Conservation (phyloP, 805 yeast genomes). For the Kluyveromyces dobzhanskii region DNA sequence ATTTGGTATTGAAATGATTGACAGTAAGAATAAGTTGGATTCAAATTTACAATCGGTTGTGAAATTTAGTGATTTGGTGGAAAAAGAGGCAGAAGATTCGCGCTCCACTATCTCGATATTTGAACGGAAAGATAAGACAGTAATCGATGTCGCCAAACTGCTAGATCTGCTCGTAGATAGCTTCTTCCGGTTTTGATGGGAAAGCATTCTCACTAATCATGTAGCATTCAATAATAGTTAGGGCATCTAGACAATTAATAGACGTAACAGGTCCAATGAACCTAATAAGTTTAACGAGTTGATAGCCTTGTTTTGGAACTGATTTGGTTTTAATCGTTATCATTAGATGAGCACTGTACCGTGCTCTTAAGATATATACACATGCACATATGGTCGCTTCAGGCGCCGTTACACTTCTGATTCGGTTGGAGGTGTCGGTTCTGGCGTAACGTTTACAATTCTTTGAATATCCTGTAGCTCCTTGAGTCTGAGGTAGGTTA, state of each 20-base stretch:
- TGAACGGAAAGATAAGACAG: conserved; percentile 12
- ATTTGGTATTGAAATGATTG: conserved; percentile 54
- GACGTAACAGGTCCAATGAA: no score
- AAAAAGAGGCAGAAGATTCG: conserved; percentile 1
- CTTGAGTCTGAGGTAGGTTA: conserved; percentile 13
- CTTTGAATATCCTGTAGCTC: conserved; percentile 13
- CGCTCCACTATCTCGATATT: conserved; percentile 3
- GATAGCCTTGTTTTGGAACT: no score
- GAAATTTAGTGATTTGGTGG: conserved; percentile 6
- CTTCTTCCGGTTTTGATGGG: neutral
- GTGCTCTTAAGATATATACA: no score
- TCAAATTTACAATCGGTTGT: conserved; percentile 7
- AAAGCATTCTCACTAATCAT: neutral
- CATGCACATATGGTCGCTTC: no score
- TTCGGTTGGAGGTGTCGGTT: no score
- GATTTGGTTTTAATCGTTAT: no score
- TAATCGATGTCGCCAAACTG: conserved; percentile 4
- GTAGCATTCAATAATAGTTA: no score
- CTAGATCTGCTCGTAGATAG: neutral
- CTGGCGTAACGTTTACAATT: neutral
- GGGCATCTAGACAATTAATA: no score
- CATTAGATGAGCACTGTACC: no score
- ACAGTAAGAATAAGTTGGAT: conserved; percentile 25
- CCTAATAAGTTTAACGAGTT: no score
- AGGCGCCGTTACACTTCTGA: no score